A percentile compares a stretch with the other conserved stretches of the same genome.
Evolutionary conservation across 139 green algal genomes (phyloP).

Genomic region (Coelastrella sp.): DNA sequence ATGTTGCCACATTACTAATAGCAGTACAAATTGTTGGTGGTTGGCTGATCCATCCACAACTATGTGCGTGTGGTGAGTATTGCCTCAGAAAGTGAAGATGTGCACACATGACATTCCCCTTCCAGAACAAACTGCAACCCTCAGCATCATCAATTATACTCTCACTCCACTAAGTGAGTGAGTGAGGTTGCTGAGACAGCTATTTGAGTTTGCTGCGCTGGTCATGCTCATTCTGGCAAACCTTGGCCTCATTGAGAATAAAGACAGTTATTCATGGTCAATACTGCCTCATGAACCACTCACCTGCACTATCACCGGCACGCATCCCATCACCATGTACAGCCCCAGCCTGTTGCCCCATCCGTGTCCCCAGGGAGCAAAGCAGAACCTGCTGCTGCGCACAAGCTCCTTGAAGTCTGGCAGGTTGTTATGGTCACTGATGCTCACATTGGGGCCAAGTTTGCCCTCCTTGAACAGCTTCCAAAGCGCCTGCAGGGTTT

Average conservation of each 20-base stretch:
- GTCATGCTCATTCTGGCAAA: neutral
- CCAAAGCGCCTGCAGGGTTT: constrained; percentile 11
- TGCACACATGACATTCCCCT: no score
- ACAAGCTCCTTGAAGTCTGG: constrained; percentile 45
- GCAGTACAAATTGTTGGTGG: no score
- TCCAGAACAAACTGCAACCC: no score
- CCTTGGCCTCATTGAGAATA: neutral
- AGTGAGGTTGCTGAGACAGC: neutral
- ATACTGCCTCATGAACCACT: neutral
- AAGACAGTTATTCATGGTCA: neutral
- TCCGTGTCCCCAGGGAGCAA: constrained; percentile 56
- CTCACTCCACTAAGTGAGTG: no score
- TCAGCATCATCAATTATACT: no score
- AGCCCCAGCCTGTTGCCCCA: constrained; percentile 58
- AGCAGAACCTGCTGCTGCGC: constrained; percentile 56
- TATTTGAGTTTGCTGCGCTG: neutral
- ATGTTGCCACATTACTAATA: neutral
- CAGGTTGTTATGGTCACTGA: constrained; percentile 23
- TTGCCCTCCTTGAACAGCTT: constrained; percentile 33
- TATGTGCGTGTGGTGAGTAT: no score
- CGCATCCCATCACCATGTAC: constrained; percentile 55
- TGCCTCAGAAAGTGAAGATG: no score
- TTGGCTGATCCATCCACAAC: no score
- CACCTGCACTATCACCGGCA: constrained; percentile 69
- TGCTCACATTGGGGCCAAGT: neutral